Percentiles rank a stretch among this genome's conserved stretches.
Conservation (phyloP, 441 rosid species). For the Gossypium davidsonii region DNA sequence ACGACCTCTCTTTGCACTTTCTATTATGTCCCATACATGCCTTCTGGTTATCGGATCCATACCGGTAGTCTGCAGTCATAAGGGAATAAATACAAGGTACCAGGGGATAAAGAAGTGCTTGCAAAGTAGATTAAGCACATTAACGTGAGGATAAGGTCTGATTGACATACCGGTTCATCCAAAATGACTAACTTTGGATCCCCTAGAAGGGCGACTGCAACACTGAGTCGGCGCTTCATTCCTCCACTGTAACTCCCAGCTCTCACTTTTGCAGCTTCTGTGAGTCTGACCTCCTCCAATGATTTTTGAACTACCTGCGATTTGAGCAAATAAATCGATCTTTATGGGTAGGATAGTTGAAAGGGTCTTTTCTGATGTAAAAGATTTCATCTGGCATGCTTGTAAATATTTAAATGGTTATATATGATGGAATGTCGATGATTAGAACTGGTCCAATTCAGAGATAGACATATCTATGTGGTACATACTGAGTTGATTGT, state of each 20-base stretch:
- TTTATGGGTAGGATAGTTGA: not conserved
- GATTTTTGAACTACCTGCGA: constrained; percentile 60
- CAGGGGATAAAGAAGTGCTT: not conserved
- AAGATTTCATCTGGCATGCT: constrained; percentile 2
- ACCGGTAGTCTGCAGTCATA: constrained; percentile 57
- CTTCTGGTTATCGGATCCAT: constrained; percentile 93
- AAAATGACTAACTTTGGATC: constrained; percentile 81
- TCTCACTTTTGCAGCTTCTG: constrained; percentile 58
- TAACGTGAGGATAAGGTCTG: not conserved
- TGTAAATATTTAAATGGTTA: not conserved
- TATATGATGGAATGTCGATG: no score
- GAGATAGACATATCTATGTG: not conserved
- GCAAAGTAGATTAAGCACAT: not conserved
- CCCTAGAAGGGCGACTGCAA: constrained; percentile 82
- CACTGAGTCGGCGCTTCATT: constrained; percentile 91
- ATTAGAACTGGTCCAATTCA: not conserved
- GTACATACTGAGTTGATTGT: constrained; percentile 53
- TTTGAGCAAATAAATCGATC: constrained; percentile 6
- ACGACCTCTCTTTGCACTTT: constrained; percentile 72
- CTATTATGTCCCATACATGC: constrained; percentile 89
- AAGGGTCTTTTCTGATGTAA: not conserved
- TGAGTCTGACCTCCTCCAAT: constrained; percentile 65
- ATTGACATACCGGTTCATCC: constrained; percentile 69
- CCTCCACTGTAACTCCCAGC: constrained; percentile 96
- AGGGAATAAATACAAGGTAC: not conserved